These are phyloP conservation scores for Angomonas deanei DNA, from an alignment of 208 protist genomes.

Conservation along the genomic window DNA sequence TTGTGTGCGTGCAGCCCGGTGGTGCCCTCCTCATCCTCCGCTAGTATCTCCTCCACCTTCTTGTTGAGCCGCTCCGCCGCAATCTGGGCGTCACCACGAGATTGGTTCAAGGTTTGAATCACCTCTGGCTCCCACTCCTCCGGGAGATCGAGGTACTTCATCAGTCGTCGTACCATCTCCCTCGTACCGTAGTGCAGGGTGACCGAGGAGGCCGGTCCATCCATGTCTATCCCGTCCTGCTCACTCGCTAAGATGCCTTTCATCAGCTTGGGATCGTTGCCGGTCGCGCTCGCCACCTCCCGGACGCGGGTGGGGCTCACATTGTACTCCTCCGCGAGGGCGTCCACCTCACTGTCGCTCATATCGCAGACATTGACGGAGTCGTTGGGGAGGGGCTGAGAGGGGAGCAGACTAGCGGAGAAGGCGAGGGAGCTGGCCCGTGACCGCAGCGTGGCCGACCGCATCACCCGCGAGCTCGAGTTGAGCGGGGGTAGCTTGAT, in stretches of 20 bases:
- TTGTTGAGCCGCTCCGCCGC: constrained; percentile 19
- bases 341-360: constrained; percentile 42
- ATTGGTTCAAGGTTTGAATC: constrained; percentile 49
- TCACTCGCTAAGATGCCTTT: constrained; percentile 46
- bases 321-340: constrained; percentile 24
- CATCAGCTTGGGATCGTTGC: constrained; percentile 60
- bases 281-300: constrained; percentile 49
- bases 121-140: constrained; percentile 45
- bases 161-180: constrained; percentile 43
- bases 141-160: constrained; percentile 46
- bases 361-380: neutral
- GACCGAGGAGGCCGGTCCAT: constrained; percentile 10
- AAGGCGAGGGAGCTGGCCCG: neutral
- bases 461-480: neutral
- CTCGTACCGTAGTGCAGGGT: constrained; percentile 45
- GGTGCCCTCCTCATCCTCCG: constrained; percentile 4
- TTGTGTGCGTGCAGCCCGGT: neutral
- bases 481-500: neutral
- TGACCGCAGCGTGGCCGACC: neutral
- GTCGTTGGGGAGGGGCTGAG: neutral
- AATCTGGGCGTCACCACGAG: constrained; percentile 48
- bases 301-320: constrained; percentile 36
- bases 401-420: constrained; percentile 6
- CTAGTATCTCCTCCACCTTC: constrained; percentile 23
- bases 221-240: constrained; percentile 17